phyloP scores from a whole-genome alignment of 441 rosid genomes.

The Pelargonium exstipulatum region DNA sequence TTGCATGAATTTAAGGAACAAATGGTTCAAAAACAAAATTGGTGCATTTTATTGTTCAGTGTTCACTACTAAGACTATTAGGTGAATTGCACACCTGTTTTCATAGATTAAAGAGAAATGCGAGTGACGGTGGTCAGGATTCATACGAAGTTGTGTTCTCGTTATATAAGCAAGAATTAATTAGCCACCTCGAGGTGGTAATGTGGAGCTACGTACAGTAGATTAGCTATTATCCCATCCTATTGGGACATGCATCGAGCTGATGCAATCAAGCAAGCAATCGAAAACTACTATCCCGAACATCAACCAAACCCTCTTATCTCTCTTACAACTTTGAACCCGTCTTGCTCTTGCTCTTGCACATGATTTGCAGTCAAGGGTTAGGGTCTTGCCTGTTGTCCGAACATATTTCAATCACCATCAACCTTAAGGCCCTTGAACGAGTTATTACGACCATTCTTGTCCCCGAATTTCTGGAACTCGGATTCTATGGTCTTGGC shows the following conservation, averaged over 20 bases:
- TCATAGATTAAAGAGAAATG: too few relatives aligned
- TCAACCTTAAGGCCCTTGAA: slow-evolving; percentile 36
- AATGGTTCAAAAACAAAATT: too few relatives aligned
- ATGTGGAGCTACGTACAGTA: not conserved
- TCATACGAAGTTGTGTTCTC: not conserved
- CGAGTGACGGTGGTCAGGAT: not conserved
- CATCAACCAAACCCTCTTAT: too few relatives aligned
- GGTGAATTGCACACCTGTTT: too few relatives aligned
- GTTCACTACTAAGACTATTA: too few relatives aligned
- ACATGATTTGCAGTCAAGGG: not conserved
- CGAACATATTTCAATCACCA: slow-evolving; percentile 18
- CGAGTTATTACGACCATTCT: slow-evolving; percentile 34
- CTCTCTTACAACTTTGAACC: too few relatives aligned
- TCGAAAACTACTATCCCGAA: not conserved
- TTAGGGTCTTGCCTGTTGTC: slow-evolving; percentile 7
- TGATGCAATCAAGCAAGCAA: slow-evolving; percentile 35
- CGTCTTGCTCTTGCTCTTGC: too few relatives aligned
- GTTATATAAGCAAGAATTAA: not conserved
- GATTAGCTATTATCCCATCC: slow-evolving; percentile 14
- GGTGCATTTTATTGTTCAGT: too few relatives aligned
- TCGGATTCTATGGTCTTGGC: slow-evolving; percentile 59
- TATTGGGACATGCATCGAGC: slow-evolving; percentile 36
- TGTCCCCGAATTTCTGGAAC: slow-evolving; percentile 51
- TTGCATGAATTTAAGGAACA: too few relatives aligned
- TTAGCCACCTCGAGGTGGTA: slow-evolving; percentile 23